Base-by-base conservation (phyloP, 345 rosid species). In the thale cress (Arabidopsis thaliana) region DNA sequence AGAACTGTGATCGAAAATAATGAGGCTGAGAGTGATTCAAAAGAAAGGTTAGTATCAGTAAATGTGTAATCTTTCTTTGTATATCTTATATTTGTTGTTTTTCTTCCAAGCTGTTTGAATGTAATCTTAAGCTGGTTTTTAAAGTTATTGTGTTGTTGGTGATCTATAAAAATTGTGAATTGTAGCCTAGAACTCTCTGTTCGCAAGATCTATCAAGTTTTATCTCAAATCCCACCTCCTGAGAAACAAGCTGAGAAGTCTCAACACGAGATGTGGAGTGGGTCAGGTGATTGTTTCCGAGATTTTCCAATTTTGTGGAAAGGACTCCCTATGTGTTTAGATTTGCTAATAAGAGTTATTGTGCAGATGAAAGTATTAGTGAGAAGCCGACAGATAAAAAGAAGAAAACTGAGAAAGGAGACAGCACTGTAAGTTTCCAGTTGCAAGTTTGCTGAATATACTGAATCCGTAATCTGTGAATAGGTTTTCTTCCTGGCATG, bases 211-310 rank as follows among this genome's bases (percentile, higher is more conserved):
- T 85, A 90, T 84, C 69, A 80, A 67, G 79, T 86, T 42, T 50
- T 91, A 72, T 87, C 93, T 16, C 83, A 64, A 48, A 75, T 84
- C 50, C 90, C 97, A 72, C 80, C 87, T 48, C 72, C 61, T 14
- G 85, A 82, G 40, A 81, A 81, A 65, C 73, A 41, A 50, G 80
- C 78, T 52, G 87, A 77, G 60, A 81, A 75, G 33, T 78, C 89
- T 55, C 68, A 83, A 22, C 13, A 61, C 63, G 92, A 86, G 81
- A 88, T 90, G 89, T 94, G 98, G 98, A 85, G 95, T 81, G 84
- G 82, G 24, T 83, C 84, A 86, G 97, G 98, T 94, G 74, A 87
- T 57, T 79, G 12, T 68, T 53, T 66, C 36, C 0, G 8, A 36
- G 44, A 9, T 60, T 73, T 78, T 61, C 13, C 30, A 38, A 3